Base-by-base conservation (phyloP, 331 rosid genomes). In the Dryas integrifolia region DNA sequence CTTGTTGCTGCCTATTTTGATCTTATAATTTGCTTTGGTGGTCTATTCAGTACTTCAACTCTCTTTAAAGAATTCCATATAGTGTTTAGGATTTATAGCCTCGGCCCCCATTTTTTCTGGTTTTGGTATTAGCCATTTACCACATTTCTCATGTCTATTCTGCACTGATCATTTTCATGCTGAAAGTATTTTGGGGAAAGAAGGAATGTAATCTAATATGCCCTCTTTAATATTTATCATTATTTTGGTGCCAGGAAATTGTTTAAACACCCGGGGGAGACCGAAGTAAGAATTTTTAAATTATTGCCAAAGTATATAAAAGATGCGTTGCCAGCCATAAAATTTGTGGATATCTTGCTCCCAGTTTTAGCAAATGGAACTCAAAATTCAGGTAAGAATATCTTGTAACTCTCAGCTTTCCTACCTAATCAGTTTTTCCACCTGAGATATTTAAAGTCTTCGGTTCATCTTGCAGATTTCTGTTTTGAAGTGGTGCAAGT, bases 211-310 rank as follows among this genome's bases (percentile, higher is more conserved):
- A n/a, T 5, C 63, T 41, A 2, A 69, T 58, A 60, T 7, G 45
- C 16, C 51, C 38, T 39, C 70, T 56, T 73, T 59, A 40, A 47
- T 55, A 60, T 59, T 76, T 62, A 26, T 5, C 26, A 45, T 15
- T 47, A 6, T 62, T 63, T 78, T 76, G 52, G 41, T 82, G 61
- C 43, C 95, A 94, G 98, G 81, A 91, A 94, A 80, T 82, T 89
- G 75, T 72, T 91, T 70, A 90, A 88, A 82, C 80, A 78, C 77
- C 90, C 91, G 30, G 96, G 94, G 44, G 97, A 88, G 79, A 77
- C 84, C 16, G 76, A 89, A 61, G 73, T 71, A 52, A 86, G 86
- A 72, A 84, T 94, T 79, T 85, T 94, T 70, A 85, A 91, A 80
- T 70, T 84, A 59, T 77, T 94, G 58, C 86, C 97, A 4, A 86